Base-by-base conservation (phyloP, 768 basidiomycete species). In the Lactarius quietus region DNA sequence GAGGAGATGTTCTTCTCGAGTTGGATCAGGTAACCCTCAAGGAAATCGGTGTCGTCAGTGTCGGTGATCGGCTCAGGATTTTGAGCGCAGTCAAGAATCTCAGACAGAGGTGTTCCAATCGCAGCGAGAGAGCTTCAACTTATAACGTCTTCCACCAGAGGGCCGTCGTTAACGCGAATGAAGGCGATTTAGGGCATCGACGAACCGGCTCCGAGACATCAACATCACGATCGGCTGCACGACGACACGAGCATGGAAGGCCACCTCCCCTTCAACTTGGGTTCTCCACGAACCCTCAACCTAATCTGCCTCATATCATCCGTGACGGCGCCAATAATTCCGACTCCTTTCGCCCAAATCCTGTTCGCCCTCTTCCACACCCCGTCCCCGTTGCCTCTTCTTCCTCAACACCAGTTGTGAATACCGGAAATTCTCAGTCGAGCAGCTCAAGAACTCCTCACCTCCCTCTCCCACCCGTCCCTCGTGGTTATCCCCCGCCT, bases 11-110 rank as follows among this genome's bases (percentile, higher is more conserved):
- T 26, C 78, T 99, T 20, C 81, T 98, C 57, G 97, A 99, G 68
- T 79, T 98, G 53, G 96, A 98, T 72, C 92, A 95, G 75, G 76
- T 79, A 8, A 89, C 87, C 2, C 78, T 99, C 57, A 92, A 88
- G 73, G 97, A 99, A 76, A 92, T 98, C 86, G 90, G 90, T 17
- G 84, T 99, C 33, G 71, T 81, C 36, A 93, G 89, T 75, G 89
- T 99, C 48, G 97, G 97, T 14, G 97, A 99, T 76, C 81, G 95
- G 57, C 85, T 98, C 9, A 84, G 93, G 72, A 90, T 99, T 57
- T 72, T 93, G 23, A 89, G 86, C 63, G 96, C 88, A 1, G 90
- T 99, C 65, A 95, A 94, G 73, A 73, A 78, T 6, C 80, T 98
- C 18, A 80, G 95, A 38, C 82, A 84, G 68, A 82, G 81, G 67